phyloP scores from a whole-genome alignment of 148 eudicot species.

The Vaccinium darrowii region DNA sequence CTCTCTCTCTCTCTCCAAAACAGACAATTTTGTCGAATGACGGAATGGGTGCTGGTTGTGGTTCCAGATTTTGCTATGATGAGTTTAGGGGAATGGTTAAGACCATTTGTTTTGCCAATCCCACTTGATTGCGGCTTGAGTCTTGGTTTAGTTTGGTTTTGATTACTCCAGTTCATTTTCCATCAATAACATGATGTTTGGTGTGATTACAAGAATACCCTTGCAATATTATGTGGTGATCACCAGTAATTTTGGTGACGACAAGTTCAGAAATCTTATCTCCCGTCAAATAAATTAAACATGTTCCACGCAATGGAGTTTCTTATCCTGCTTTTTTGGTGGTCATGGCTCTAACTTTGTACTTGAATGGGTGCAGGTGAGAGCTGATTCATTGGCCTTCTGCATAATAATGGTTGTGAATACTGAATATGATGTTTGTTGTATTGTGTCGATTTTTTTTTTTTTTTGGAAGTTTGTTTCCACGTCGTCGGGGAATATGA shows the following conservation, averaged over 20 bases:
- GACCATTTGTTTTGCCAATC: not conserved
- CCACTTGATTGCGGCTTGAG: too few relatives aligned
- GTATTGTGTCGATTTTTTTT: not conserved
- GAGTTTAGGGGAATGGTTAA: not conserved
- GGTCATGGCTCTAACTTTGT: not conserved
- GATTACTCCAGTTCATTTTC: too few relatives aligned
- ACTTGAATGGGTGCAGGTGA: constrained; percentile 18
- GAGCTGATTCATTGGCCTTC: constrained; percentile 16
- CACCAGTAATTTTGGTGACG: too few relatives aligned
- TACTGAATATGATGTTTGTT: constrained; percentile 6
- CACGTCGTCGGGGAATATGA: not conserved
- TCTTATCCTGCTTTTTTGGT: too few relatives aligned
- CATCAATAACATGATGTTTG: too few relatives aligned
- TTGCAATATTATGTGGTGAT: too few relatives aligned
- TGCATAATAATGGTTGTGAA: constrained; percentile 7
- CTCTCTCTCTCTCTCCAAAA: not conserved
- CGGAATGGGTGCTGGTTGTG: not conserved
- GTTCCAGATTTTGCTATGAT: not conserved
- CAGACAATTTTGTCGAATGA: not conserved
- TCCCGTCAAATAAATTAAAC: too few relatives aligned
- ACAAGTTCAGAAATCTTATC: too few relatives aligned
- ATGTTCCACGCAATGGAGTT: too few relatives aligned
- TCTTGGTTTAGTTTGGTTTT: too few relatives aligned
- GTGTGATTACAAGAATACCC: too few relatives aligned
- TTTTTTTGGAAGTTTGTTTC: not conserved